phyloP scores from a whole-genome alignment of 306 rosid species.

The Cucumis sativus region DNA sequence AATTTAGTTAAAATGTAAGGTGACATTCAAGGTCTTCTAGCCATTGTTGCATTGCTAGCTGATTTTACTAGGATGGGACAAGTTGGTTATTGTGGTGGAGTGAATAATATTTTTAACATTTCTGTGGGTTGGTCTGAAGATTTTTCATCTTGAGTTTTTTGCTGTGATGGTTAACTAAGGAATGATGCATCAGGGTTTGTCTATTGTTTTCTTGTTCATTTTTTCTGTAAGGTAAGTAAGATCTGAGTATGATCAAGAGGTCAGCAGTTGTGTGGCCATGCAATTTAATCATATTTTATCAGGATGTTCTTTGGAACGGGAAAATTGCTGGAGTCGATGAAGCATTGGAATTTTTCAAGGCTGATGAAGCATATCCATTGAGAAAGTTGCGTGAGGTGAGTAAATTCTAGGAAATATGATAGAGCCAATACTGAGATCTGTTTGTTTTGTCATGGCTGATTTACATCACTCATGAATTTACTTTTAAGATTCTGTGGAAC shows the following conservation, averaged over 20 bases:
- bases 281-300: background rate
- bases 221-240: background rate
- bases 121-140: background rate
- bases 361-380: constrained; percentile 70
- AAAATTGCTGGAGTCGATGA: constrained; percentile 63
- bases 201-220: background rate
- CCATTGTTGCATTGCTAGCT: background rate
- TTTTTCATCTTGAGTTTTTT: background rate
- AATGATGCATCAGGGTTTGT: background rate
- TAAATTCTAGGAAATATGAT: constrained; percentile 6
- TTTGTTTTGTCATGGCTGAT: background rate
- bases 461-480: background rate
- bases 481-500: background rate
- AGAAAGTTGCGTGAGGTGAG: constrained; percentile 59
- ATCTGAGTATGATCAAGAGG: background rate
- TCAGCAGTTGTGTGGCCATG: background rate
- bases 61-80: background rate
- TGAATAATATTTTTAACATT: background rate
- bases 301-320: constrained; percentile 97
- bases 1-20: background rate
- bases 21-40: background rate
- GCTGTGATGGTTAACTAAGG: background rate
- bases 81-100: background rate
- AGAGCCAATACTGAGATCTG: background rate
- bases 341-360: constrained; percentile 71